Conservation (phyloP, 2,329 filamentous ascomycete genomes). For the Cercospora sp. region DNA sequence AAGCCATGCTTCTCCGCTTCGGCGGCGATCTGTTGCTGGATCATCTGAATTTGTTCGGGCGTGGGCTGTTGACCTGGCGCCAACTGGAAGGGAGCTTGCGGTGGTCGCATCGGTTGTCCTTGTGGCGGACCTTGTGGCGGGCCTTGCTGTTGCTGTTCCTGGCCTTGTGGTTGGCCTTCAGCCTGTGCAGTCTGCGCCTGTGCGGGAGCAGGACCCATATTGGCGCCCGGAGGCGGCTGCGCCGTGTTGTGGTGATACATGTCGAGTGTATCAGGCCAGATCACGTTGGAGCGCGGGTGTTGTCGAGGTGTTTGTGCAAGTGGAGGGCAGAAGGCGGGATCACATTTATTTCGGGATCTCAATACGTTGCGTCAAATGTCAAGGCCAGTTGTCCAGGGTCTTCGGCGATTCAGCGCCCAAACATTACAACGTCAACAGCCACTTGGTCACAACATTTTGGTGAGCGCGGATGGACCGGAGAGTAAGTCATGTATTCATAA, state of each 20-base stretch:
- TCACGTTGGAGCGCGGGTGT: background rate
- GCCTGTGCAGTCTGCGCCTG: background rate
- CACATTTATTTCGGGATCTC: conserved; percentile 13
- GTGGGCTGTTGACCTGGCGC: conserved; percentile 59
- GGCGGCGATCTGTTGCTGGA: conserved; percentile 77
- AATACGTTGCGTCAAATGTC: conserved; percentile 11
- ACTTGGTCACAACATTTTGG: background rate
- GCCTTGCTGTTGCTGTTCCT: background rate
- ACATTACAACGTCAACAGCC: background rate
- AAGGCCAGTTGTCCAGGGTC: conserved; percentile 7
- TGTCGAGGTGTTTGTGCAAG: background rate
- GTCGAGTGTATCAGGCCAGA: conserved; percentile 3
- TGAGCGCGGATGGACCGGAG: background rate
- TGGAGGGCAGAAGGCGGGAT: background rate
- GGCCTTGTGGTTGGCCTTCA: background rate
- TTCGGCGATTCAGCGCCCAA: background rate
- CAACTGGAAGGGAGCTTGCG: conserved; percentile 16
- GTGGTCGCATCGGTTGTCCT: conserved; percentile 9
- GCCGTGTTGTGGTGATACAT: conserved; percentile 16
- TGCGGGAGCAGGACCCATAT: background rate
- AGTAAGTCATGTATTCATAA: background rate
- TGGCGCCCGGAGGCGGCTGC: conserved; percentile 9
- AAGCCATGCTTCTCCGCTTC: conserved; percentile 85
- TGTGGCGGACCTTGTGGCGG: background rate
- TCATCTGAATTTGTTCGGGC: conserved; percentile 80